Conservation (phyloP, 768 basidiomycete species). For the Pleurotus cornucopiae region DNA sequence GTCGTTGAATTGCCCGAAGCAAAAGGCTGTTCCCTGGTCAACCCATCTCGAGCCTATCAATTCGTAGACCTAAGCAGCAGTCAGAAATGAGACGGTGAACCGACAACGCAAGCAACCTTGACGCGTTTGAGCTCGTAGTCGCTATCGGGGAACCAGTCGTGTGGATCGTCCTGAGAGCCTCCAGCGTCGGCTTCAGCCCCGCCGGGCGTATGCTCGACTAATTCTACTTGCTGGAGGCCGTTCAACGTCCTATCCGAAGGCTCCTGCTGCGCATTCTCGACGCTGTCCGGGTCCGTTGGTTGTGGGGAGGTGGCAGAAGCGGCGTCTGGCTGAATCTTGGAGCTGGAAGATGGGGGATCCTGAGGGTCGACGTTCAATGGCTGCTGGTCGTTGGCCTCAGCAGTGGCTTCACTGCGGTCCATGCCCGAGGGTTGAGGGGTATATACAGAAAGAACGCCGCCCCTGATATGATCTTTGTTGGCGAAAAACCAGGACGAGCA, state of each 20-base stretch:
- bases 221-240: conserved; percentile 39
- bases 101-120: conserved; percentile 44
- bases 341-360: neutral
- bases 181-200: conserved; percentile 24
- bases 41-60: conserved; percentile 89
- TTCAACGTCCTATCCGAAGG: conserved; percentile 28
- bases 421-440: conserved; percentile 33
- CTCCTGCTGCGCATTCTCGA: conserved; percentile 30
- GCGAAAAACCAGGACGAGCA: neutral
- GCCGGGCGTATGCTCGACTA: conserved; percentile 40
- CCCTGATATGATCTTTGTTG: neutral
- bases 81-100: neutral
- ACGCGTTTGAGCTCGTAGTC: conserved; percentile 83
- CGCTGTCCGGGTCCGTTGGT: conserved; percentile 1
- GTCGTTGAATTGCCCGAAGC: conserved; percentile 83
- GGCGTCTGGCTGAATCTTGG: neutral
- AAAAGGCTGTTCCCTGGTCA: conserved; percentile 96
- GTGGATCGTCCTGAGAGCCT: conserved; percentile 47
- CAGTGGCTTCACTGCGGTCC: conserved; percentile 35
- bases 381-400: conserved; percentile 12
- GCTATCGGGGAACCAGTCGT: conserved; percentile 58
- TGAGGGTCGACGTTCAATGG: neutral
- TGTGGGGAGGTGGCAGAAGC: conserved; percentile 1
- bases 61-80: conserved; percentile 75
- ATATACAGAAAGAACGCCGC: conserved; percentile 13